phyloP scores from a whole-genome alignment of 2,329 filamentous ascomycete genomes.

The Hypoxylon sp. region DNA sequence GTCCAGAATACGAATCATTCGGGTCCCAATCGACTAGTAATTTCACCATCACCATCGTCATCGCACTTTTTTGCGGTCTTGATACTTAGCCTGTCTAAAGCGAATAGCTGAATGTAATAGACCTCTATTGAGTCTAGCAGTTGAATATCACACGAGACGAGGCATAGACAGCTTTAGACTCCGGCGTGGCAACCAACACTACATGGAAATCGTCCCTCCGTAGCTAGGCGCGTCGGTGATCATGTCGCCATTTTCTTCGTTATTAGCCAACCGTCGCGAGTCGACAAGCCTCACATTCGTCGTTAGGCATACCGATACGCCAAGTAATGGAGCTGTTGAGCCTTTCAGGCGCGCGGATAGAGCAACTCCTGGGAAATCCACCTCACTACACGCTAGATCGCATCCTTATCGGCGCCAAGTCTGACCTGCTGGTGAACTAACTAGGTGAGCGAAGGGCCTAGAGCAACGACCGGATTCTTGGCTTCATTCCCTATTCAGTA shows the following conservation, averaged over 20 bases:
- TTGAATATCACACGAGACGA: conserved; percentile 19
- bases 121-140: conserved; percentile 7
- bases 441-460: conserved; percentile 29
- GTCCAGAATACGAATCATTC: conserved; percentile 12
- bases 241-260: conserved; percentile 29
- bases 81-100: background rate
- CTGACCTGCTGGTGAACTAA: conserved; percentile 10
- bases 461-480: conserved; percentile 23
- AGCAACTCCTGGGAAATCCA: conserved; percentile 17
- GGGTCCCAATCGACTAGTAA: conserved; percentile 6
- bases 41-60: conserved; percentile 2
- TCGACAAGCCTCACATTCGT: conserved; percentile 11
- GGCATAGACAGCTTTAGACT: conserved; percentile 5
- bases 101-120: conserved; percentile 12
- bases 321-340: conserved; percentile 11
- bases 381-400: conserved; percentile 13
- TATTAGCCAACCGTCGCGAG: conserved; percentile 24
- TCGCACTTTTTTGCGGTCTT: conserved; percentile 15
- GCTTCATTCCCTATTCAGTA: conserved; percentile 26
- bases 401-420: conserved; percentile 34
- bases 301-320: conserved; percentile 7
- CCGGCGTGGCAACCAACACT: conserved; percentile 18
- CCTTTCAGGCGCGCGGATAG: conserved; percentile 27
- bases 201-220: conserved; percentile 19
- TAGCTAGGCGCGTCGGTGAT: conserved; percentile 10